Percentiles rank a stretch among this genome's conserved stretches.
Evolutionary conservation across 225 moss, liverwort and hornwort species (phyloP).

Genomic region (Ulota crispa): DNA sequence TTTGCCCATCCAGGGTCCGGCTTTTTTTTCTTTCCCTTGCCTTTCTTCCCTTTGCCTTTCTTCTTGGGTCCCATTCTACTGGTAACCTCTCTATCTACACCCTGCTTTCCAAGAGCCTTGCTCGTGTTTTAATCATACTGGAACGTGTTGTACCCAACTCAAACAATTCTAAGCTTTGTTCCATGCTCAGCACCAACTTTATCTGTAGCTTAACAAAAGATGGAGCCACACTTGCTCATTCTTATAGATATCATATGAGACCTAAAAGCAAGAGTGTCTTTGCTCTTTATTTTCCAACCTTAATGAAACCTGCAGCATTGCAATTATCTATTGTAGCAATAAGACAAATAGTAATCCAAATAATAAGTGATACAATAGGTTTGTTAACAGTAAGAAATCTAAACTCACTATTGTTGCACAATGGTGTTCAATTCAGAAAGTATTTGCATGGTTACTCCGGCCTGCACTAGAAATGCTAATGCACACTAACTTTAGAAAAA

Average conservation of each 20-base stretch:
- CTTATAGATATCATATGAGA: neutral
- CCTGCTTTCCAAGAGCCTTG: neutral
- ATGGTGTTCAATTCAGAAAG: neutral
- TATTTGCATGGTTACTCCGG: neutral
- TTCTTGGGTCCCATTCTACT: constrained; percentile 48
- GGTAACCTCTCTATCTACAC: neutral
- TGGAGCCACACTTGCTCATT: neutral
- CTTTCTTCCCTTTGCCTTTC: constrained; percentile 43
- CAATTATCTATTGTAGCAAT: no score
- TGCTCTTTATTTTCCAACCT: neutral
- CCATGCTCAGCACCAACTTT: neutral
- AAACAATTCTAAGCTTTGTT: neutral
- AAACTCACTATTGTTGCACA: neutral
- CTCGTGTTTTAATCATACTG: neutral
- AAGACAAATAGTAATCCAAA: neutral
- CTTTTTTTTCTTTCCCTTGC: constrained; percentile 53
- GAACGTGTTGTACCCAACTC: neutral
- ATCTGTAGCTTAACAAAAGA: no score
- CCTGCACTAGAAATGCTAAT: neutral
- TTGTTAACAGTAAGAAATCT: neutral
- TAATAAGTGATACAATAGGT: neutral
- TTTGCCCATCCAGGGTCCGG: constrained; percentile 72
- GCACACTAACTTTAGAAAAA: neutral
- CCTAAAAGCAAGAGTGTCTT: neutral
- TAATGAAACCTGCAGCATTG: neutral